phyloP scores from a whole-genome alignment of 2,329 filamentous ascomycete genomes.

The Lachnellula suecica region DNA sequence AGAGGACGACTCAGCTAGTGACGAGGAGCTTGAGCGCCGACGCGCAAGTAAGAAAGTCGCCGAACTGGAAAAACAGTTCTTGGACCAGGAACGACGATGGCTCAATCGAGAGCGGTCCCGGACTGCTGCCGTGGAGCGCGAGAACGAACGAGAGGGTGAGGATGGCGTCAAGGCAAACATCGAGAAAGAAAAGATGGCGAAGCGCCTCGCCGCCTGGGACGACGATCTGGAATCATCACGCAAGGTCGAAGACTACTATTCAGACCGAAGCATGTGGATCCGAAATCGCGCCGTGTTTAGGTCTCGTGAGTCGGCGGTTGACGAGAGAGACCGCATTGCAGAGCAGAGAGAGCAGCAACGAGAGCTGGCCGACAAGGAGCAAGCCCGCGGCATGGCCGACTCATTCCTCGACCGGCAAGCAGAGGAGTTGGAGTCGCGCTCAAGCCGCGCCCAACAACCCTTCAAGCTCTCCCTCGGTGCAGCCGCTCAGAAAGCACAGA shows the following conservation, averaged over 20 bases:
- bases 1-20: conserved; percentile 83
- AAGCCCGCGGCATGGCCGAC: conserved; percentile 81
- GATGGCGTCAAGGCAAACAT: conserved; percentile 66
- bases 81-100: conserved; percentile 88
- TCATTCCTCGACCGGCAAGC: conserved; percentile 86
- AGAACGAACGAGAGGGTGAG: conserved; percentile 75
- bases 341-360: conserved; percentile 75
- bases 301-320: conserved; percentile 70
- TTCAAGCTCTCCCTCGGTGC: conserved; percentile 94
- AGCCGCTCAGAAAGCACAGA: conserved; percentile 71
- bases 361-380: conserved; percentile 70
- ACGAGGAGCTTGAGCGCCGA: conserved; percentile 78
- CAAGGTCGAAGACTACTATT: conserved; percentile 80
- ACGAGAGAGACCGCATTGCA: conserved; percentile 77
- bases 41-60: conserved; percentile 68
- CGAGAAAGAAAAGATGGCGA: conserved; percentile 65
- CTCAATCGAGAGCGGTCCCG: conserved; percentile 82
- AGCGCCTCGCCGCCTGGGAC: conserved; percentile 78
- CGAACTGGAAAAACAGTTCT: conserved; percentile 77
- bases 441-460: conserved; percentile 58
- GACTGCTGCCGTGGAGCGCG: conserved; percentile 81
- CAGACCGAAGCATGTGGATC: conserved; percentile 81
- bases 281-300: conserved; percentile 75
- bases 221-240: conserved; percentile 79
- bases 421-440: conserved; percentile 65